Evolutionary conservation across 768 basidiomycete species (phyloP).

Genomic region (Auricularia sp.): DNA sequence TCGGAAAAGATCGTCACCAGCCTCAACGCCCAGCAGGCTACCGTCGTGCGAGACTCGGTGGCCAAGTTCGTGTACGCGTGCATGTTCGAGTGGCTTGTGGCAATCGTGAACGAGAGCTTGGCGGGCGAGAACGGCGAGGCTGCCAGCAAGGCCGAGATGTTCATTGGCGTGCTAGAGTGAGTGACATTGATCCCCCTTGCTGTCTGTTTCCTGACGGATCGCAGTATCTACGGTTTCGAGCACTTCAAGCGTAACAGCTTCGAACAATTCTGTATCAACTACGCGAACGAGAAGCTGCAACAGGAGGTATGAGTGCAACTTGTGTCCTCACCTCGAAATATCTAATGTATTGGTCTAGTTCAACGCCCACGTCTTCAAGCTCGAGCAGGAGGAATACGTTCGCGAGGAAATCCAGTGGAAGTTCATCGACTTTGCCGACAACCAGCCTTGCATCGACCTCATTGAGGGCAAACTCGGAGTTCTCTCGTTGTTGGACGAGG

Average conservation of each 20-base stretch:
- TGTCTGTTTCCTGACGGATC: not conserved
- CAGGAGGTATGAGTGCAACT: constrained; percentile 62
- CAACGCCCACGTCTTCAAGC: constrained; percentile 98
- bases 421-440: constrained; percentile 98
- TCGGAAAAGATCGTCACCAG: constrained; percentile 90
- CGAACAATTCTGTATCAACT: constrained; percentile 99
- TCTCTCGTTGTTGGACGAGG: constrained; percentile 89
- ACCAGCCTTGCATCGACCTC: constrained; percentile 96
- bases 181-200: not conserved
- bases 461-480: constrained; percentile 97
- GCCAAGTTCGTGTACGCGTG: constrained; percentile 99
- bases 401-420: constrained; percentile 99
- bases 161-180: constrained; percentile 77
- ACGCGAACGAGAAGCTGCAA: constrained; percentile 95
- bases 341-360: constrained; percentile 42
- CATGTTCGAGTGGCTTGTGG: constrained; percentile 96
- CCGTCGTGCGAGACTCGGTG: constrained; percentile 89
- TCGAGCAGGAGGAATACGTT: constrained; percentile 98
- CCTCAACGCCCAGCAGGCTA: constrained; percentile 79
- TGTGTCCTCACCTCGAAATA: not conserved
- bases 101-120: constrained; percentile 93
- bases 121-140: constrained; percentile 92
- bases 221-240: constrained; percentile 93
- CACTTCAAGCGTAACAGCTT: constrained; percentile 77
- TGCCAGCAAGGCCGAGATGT: constrained; percentile 87